phyloP scores from a whole-genome alignment of 2,329 filamentous ascomycete species.

The Trichoderma koningii region DNA sequence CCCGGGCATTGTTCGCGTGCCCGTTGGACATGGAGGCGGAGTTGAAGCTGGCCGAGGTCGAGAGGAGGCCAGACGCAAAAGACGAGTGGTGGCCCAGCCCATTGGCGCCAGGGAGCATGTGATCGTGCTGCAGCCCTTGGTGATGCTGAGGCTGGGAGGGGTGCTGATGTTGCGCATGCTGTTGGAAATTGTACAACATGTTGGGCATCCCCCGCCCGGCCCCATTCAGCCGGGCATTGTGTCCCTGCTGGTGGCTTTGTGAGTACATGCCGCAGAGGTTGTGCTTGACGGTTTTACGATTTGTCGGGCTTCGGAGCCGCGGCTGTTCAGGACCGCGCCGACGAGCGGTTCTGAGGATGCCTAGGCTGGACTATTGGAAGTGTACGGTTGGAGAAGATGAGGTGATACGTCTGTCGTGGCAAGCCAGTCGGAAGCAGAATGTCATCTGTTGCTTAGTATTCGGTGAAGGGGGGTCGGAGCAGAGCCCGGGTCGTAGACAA shows the following conservation, averaged over 20 bases:
- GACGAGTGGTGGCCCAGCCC: slow-evolving; percentile 50
- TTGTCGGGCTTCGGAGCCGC: slow-evolving; percentile 29
- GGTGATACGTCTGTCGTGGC: slow-evolving; percentile 24
- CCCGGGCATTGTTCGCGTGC: slow-evolving; percentile 51
- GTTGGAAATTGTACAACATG: slow-evolving; percentile 71
- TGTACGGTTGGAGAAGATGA: slow-evolving; percentile 23
- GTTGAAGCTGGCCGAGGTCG: slow-evolving; percentile 64
- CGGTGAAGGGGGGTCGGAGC: slow-evolving; percentile 23
- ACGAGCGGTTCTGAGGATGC: slow-evolving; percentile 36
- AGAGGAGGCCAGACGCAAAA: slow-evolving; percentile 51
- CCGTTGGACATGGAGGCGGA: slow-evolving; percentile 59
- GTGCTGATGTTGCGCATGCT: slow-evolving; percentile 61
- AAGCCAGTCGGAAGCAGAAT: slow-evolving; percentile 28
- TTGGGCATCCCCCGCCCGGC: slow-evolving; percentile 58
- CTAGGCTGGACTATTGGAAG: slow-evolving; percentile 31
- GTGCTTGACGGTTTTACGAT: slow-evolving; percentile 27
- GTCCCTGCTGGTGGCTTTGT: slow-evolving; percentile 70
- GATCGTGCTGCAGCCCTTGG: slow-evolving; percentile 60
- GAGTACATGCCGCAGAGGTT: slow-evolving; percentile 65
- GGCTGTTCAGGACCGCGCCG: slow-evolving; percentile 33
- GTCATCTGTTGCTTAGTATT: slow-evolving; percentile 34
- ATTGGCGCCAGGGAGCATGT: slow-evolving; percentile 56
- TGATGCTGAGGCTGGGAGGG: slow-evolving; percentile 67
- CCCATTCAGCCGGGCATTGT: slow-evolving; percentile 72
- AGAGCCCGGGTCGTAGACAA: slow-evolving; percentile 27